A percentile compares a stretch with the other conserved stretches of the same genome.
Evolutionary conservation across 257 asterid species (phyloP).

Genomic region (Apocynum venetum): DNA sequence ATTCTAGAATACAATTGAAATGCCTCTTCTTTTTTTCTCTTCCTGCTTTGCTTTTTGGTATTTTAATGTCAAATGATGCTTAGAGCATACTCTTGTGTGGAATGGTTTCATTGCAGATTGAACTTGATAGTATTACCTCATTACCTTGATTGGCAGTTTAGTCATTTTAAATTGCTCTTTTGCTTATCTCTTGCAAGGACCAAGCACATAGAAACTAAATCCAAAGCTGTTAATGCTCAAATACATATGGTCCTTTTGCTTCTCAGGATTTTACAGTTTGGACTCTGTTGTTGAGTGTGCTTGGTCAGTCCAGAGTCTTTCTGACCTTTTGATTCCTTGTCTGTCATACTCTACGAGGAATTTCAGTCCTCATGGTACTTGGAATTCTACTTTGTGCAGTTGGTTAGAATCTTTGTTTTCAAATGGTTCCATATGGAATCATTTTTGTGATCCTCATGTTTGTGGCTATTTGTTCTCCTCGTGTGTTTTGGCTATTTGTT

Average conservation of each 20-base stretch:
- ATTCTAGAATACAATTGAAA: no score
- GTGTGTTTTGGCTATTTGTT: background rate
- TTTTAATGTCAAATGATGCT: no score
- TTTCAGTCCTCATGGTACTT: background rate
- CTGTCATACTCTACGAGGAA: background rate
- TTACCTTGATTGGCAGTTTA: background rate
- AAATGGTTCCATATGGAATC: background rate
- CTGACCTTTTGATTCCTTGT: background rate
- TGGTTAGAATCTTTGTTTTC: background rate
- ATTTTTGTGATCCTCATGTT: background rate
- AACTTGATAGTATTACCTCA: background rate
- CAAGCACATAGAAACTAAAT: background rate
- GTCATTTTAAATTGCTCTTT: background rate
- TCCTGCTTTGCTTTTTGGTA: no score
- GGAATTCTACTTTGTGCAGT: background rate
- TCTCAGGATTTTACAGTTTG: background rate
- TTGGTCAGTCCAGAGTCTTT: no score
- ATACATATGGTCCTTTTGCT: background rate
- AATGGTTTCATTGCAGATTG: background rate
- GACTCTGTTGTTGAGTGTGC: background rate
- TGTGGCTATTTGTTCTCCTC: background rate
- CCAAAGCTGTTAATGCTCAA: background rate
- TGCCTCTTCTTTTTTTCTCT: no score
- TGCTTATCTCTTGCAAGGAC: background rate
- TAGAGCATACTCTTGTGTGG: no score